Evolutionary conservation across 2,329 filamentous ascomycete genomes (phyloP).

Genomic region (Ilyonectria mors-panacis): DNA sequence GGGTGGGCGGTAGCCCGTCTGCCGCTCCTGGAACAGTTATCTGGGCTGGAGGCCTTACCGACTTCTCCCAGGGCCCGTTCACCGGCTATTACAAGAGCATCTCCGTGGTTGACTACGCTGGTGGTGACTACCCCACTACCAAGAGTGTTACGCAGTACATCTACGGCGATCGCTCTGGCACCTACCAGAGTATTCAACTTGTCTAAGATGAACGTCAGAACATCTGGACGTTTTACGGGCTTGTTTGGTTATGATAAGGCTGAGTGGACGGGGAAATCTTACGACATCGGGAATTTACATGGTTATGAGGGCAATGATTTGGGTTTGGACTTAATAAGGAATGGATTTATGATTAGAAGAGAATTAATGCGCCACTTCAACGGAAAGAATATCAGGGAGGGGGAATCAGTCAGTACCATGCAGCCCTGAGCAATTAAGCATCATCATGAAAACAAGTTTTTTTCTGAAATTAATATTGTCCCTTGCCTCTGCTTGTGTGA

Average conservation of each 20-base stretch:
- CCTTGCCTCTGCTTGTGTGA: too few species aligned
- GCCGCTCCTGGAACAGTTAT: constrained; percentile 79
- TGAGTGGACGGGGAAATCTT: background rate
- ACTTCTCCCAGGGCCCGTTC: constrained; percentile 68
- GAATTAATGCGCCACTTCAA: background rate
- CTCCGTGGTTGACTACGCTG: constrained; percentile 68
- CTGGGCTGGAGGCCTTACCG: constrained; percentile 74
- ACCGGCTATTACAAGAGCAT: constrained; percentile 70
- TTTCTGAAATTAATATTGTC: too few species aligned
- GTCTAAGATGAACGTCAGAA: background rate
- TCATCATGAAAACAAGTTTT: too few species aligned
- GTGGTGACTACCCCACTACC: constrained; percentile 57
- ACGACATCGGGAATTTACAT: background rate
- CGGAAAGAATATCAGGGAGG: too few species aligned
- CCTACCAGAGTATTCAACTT: constrained; percentile 67
- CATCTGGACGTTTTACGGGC: background rate
- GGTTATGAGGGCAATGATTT: background rate
- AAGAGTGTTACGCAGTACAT: constrained; percentile 65
- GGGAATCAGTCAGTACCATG: too few species aligned
- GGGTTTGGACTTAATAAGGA: background rate
- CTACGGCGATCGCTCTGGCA: constrained; percentile 65
- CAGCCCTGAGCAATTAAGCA: too few species aligned
- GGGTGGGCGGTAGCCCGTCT: constrained; percentile 71
- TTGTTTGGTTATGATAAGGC: background rate
- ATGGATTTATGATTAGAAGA: background rate